Evolutionary conservation across 1,284 basidiomycete species (phyloP).

Genomic region (Ceratobasidium sp.): DNA sequence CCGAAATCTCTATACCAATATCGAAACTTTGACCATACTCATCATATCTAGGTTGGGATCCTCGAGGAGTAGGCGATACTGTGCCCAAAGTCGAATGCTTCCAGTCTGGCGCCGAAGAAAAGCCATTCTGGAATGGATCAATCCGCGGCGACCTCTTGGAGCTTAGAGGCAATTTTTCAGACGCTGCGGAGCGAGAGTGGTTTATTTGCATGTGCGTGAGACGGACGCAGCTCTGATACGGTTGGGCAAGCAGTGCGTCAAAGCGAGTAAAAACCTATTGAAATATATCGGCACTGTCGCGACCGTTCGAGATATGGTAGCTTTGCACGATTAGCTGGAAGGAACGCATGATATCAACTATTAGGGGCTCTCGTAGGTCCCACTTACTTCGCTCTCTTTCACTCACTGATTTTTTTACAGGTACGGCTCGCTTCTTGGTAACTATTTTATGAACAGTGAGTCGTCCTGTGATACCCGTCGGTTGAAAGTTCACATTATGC

Average conservation of each 20-base stretch:
- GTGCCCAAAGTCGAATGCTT: slow-evolving; percentile 16
- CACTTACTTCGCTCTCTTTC: neutral
- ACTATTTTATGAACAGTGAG: slow-evolving; percentile 23
- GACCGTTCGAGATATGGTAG: slow-evolving; percentile 37
- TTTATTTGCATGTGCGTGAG: slow-evolving; percentile 20
- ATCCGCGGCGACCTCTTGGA: neutral
- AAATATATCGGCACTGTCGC: slow-evolving; percentile 16
- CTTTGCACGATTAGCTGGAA: slow-evolving; percentile 24
- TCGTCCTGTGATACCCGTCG: too few relatives aligned
- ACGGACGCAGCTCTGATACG: slow-evolving; percentile 24
- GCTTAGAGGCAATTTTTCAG: slow-evolving; percentile 23
- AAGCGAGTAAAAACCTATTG: neutral
- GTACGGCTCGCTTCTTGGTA: slow-evolving; percentile 11
- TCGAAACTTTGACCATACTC: neutral
- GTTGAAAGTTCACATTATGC: neutral
- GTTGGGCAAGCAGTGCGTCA: slow-evolving; percentile 17
- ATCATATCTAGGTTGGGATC: slow-evolving; percentile 31
- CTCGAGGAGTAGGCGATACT: slow-evolving; percentile 32
- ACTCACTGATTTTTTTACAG: neutral
- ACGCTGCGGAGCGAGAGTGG: neutral
- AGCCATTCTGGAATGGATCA: slow-evolving; percentile 13
- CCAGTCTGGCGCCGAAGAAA: neutral
- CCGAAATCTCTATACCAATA: neutral
- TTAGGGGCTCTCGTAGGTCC: slow-evolving; percentile 42
- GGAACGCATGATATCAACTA: slow-evolving; percentile 20